A percentile compares a stretch with the other conserved stretches of the same genome.
These are phyloP conservation scores for Casaregolazyma suthepensis DNA, from an alignment of 1,139 yeast species.

Conservation along the genomic window DNA sequence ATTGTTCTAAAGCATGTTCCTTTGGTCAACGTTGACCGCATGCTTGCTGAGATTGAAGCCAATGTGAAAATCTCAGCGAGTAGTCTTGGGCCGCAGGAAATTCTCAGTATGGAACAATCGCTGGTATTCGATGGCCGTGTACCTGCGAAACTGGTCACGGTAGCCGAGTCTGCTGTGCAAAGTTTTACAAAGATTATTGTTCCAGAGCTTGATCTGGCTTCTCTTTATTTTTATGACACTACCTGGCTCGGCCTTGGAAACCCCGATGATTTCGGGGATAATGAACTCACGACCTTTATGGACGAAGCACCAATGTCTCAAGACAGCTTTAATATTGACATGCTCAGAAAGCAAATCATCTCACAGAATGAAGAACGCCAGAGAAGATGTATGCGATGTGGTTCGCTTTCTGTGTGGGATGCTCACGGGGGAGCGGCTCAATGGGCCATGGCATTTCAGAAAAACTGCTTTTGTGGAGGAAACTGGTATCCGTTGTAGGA, in stretches of 20 bases:
- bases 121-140: constrained; percentile 59
- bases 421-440: constrained; percentile 36
- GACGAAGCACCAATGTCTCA: neutral
- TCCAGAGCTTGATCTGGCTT: constrained; percentile 32
- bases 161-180: constrained; percentile 33
- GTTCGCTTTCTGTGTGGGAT: constrained; percentile 49
- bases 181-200: constrained; percentile 26
- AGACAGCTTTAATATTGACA: constrained; percentile 19
- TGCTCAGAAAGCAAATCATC: constrained; percentile 30
- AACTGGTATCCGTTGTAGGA: constrained; percentile 42
- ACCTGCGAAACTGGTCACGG: constrained; percentile 42
- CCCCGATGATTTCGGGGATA: constrained; percentile 16
- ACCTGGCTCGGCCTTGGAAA: constrained; percentile 59
- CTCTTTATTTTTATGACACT: constrained; percentile 60
- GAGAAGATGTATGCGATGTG: constrained; percentile 63
- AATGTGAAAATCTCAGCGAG: constrained; percentile 25
- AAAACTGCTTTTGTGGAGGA: constrained; percentile 78
- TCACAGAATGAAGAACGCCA: constrained; percentile 21
- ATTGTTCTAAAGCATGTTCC: constrained; percentile 53
- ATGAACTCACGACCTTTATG: constrained; percentile 1
- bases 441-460: constrained; percentile 70
- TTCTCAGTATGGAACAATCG: constrained; percentile 51
- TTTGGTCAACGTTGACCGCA: constrained; percentile 55
- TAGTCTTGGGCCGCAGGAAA: constrained; percentile 11
- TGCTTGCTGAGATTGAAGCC: constrained; percentile 49